Evolutionary conservation across 176 grass and related monocot genomes (phyloP).

Genomic region (Zea mays): Zm-B73-REFERENCE-NAM-5.0 NC_050102.1:171419501-171420000

Average conservation of each 20-base stretch:
- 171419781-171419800: slow-evolving; percentile 65
- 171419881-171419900: slow-evolving; percentile 83
- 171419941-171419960: slow-evolving; percentile 52
- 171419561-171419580: not conserved
- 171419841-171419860: slow-evolving; percentile 41
- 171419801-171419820: slow-evolving; percentile 65
- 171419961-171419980: slow-evolving; percentile 51
- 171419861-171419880: slow-evolving; percentile 46
- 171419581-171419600: not conserved
- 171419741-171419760: not conserved
- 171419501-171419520: not conserved
- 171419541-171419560: slow-evolving; percentile 28
- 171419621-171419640: slow-evolving; percentile 66
- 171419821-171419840: slow-evolving; percentile 52
- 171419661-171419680: slow-evolving; percentile 69
- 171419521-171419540: slow-evolving; percentile 36
- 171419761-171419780: slow-evolving; percentile 1
- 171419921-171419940: slow-evolving; percentile 64
- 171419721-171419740: slow-evolving; percentile 47
- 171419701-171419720: slow-evolving; percentile 81
- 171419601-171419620: slow-evolving; percentile 70
- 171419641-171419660: slow-evolving; percentile 43
- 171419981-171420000: slow-evolving; percentile 26
- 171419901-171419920: slow-evolving; percentile 60
- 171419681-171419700: slow-evolving; percentile 88